Percentiles rank a stretch among this genome's conserved stretches.
phyloP scores from a whole-genome alignment of 1,284 basidiomycete genomes.

The Cerrena zonata region DNA sequence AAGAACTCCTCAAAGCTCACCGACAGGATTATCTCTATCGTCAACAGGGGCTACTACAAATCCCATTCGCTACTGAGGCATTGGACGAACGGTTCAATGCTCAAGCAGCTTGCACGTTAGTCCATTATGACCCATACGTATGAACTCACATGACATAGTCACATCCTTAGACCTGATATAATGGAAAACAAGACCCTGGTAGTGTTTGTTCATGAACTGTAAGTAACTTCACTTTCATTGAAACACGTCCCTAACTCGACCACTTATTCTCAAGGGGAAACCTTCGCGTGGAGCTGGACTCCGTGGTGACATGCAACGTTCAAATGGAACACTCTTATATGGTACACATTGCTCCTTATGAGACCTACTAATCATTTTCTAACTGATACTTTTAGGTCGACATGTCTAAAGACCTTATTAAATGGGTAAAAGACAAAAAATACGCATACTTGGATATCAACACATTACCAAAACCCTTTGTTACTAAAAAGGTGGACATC shows the following conservation, averaged over 20 bases:
- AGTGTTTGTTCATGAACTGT: conserved; percentile 90
- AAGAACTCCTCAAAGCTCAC: conserved; percentile 80
- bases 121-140: conserved; percentile 13
- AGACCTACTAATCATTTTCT: conserved; percentile 6
- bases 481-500: conserved; percentile 7
- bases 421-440: conserved; percentile 63
- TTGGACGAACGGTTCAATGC: conserved; percentile 67
- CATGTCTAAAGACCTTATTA: conserved; percentile 72
- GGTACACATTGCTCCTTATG: conserved; percentile 34
- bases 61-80: conserved; percentile 67
- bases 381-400: conserved; percentile 58
- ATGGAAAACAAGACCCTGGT: conserved; percentile 68
- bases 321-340: conserved; percentile 77
- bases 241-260: conserved; percentile 2
- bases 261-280: conserved; percentile 75
- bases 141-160: conserved; percentile 9
- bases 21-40: conserved; percentile 73
- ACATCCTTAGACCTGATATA: conserved; percentile 53
- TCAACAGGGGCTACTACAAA: conserved; percentile 68
- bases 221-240: conserved; percentile 23
- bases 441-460: conserved; percentile 87
- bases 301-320: conserved; percentile 67
- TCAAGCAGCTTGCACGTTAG: conserved; percentile 83
- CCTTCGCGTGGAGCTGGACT: conserved; percentile 73
- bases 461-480: conserved; percentile 60